Conservation (phyloP, 495 filamentous ascomycete genomes). For the Amniculicola lignicola region DNA sequence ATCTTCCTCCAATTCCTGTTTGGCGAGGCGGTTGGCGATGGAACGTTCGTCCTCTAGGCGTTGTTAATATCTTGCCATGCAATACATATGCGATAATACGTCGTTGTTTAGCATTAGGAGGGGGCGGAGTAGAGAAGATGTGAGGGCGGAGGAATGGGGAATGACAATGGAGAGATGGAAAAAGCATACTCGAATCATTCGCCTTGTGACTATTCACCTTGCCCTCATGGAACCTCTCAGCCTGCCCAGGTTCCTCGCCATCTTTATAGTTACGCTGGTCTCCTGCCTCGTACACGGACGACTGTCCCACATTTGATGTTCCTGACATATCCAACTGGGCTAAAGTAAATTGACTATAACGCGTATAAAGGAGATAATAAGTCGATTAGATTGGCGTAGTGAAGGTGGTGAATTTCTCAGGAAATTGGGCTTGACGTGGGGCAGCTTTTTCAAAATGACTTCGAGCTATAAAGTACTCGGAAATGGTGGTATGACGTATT, state of each 20-base stretch:
- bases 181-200: conserved; percentile 64
- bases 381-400: not conserved
- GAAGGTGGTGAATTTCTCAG: not conserved
- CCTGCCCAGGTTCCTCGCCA: conserved; percentile 53
- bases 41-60: conserved; percentile 81
- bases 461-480: not conserved
- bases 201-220: conserved; percentile 60
- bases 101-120: not conserved
- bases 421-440: not conserved
- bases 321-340: conserved; percentile 12
- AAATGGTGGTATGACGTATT: conserved; percentile 3
- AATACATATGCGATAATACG: not conserved
- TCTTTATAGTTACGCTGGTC: conserved; percentile 65
- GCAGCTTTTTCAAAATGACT: not conserved
- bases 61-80: too few species aligned
- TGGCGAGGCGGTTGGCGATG: conserved; percentile 72
- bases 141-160: not conserved
- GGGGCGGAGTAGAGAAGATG: not conserved
- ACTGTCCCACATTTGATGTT: conserved; percentile 49
- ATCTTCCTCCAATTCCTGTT: conserved; percentile 53
- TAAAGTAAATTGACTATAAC: not conserved
- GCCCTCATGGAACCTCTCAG: conserved; percentile 65
- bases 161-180: not conserved
- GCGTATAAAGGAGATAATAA: not conserved
- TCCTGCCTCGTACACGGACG: conserved; percentile 58